Evolutionary conservation across 2,329 filamentous ascomycete species (phyloP).

Genomic region (Rutstroemia sp.): DNA sequence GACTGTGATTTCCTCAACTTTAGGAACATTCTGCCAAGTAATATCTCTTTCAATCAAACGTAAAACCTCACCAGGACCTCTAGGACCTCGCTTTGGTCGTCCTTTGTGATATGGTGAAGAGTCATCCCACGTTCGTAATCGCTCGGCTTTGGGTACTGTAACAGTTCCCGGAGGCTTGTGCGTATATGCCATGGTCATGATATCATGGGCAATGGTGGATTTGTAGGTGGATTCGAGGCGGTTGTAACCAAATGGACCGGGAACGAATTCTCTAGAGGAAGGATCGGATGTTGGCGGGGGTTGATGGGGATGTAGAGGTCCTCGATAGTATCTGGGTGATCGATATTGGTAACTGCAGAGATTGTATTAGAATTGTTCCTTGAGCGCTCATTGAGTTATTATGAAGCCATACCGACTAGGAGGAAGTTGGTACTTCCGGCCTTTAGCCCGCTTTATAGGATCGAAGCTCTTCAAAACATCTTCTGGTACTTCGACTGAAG

Average conservation of each 20-base stretch:
- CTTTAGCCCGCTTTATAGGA: constrained; percentile 38
- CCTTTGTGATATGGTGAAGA: constrained; percentile 93
- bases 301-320: constrained; percentile 87
- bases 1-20: constrained; percentile 72
- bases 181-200: constrained; percentile 81
- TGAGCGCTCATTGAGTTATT: neutral
- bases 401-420: constrained; percentile 31
- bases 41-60: constrained; percentile 65
- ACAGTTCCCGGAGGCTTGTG: constrained; percentile 74
- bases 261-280: constrained; percentile 77
- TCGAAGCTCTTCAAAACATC: constrained; percentile 38
- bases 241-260: constrained; percentile 83
- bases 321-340: constrained; percentile 89
- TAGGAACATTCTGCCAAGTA: constrained; percentile 78
- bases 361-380: constrained; percentile 10
- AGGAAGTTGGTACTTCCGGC: constrained; percentile 32
- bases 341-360: constrained; percentile 79
- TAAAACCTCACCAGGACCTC: constrained; percentile 63
- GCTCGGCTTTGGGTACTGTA: constrained; percentile 49
- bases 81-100: constrained; percentile 73
- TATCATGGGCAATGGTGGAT: constrained; percentile 75
- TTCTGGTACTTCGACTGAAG: constrained; percentile 28
- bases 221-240: constrained; percentile 87
- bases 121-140: constrained; percentile 79
- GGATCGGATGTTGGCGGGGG: constrained; percentile 82